Conservation (phyloP, 2,329 filamentous ascomycete species). For the Monosporascus sp. region DNA sequence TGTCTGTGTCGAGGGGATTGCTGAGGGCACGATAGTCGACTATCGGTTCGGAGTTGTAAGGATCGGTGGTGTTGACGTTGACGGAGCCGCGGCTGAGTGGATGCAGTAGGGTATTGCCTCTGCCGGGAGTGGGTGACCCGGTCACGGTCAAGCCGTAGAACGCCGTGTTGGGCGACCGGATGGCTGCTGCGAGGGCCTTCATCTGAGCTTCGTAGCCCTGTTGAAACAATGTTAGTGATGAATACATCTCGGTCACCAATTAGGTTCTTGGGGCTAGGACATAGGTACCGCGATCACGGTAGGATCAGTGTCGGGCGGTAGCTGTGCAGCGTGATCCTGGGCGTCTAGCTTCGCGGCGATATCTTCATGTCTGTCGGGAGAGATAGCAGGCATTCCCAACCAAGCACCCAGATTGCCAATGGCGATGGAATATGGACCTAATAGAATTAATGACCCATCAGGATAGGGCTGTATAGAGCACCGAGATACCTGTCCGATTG, state of each 20-base stretch:
- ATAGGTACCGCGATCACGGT: constrained; percentile 24
- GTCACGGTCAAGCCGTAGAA: constrained; percentile 19
- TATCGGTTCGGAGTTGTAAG: constrained; percentile 28
- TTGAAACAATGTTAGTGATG: not conserved
- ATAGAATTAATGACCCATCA: not conserved
- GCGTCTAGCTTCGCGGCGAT: constrained; percentile 27
- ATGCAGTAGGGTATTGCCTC: constrained; percentile 30
- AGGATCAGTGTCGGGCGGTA: constrained; percentile 25
- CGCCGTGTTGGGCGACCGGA: constrained; percentile 29
- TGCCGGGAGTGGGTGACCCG: not conserved
- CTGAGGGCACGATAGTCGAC: constrained; percentile 34
- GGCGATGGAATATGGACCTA: constrained; percentile 29
- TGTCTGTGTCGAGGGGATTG: constrained; percentile 33
- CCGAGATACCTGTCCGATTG: constrained; percentile 20
- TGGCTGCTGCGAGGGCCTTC: constrained; percentile 28
- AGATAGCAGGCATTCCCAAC: constrained; percentile 30
- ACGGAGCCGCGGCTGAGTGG: constrained; percentile 32
- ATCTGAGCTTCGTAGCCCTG: constrained; percentile 33
- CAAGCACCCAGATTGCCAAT: constrained; percentile 30
- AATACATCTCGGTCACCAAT: not conserved
- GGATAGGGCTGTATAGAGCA: constrained; percentile 2
- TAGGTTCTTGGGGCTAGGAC: not conserved
- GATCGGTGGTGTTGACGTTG: constrained; percentile 33
- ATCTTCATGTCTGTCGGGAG: constrained; percentile 23
- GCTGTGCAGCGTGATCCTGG: constrained; percentile 27